phyloP scores from a whole-genome alignment of 2,329 filamentous ascomycete species.

The Parastagonospora nodorum region DNA sequence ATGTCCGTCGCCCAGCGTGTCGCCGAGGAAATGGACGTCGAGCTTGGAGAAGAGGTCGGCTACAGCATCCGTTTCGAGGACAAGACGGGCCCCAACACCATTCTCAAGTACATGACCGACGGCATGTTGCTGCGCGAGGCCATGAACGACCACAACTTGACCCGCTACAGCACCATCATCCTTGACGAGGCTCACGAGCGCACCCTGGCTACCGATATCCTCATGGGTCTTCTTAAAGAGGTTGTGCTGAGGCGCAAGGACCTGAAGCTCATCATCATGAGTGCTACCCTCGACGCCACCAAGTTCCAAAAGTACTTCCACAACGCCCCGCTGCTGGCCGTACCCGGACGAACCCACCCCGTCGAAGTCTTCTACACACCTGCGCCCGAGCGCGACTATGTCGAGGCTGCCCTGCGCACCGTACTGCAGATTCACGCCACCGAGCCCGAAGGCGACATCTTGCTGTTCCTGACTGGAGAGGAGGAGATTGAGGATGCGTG shows the following conservation, averaged over 20 bases:
- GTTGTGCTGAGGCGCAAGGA: constrained; percentile 84
- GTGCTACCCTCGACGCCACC: constrained; percentile 92
- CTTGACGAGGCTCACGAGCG: constrained; percentile 97
- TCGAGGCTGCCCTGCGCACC: constrained; percentile 91
- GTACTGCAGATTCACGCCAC: constrained; percentile 96
- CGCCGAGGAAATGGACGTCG: constrained; percentile 90
- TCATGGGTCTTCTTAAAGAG: constrained; percentile 94
- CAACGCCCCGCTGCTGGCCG: constrained; percentile 88
- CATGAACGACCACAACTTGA: constrained; percentile 85
- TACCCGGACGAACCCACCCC: constrained; percentile 92
- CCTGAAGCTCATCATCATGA: constrained; percentile 94
- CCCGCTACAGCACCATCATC: constrained; percentile 94
- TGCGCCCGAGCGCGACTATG: constrained; percentile 93
- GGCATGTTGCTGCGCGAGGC: constrained; percentile 98
- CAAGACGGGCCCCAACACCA: constrained; percentile 82
- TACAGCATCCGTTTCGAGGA: constrained; percentile 99
- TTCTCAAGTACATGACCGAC: constrained; percentile 99
- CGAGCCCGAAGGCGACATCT: constrained; percentile 88
- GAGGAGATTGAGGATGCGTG: constrained; percentile 98
- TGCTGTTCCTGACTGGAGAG: constrained; percentile 95
- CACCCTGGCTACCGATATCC: constrained; percentile 92
- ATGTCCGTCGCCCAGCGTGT: constrained; percentile 99
- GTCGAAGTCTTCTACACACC: constrained; percentile 99
- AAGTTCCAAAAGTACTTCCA: constrained; percentile 99
- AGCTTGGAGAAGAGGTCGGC: constrained; percentile 88